Conservation (phyloP, 75 land plant species). For the Sequoiadendron giganteum region DNA sequence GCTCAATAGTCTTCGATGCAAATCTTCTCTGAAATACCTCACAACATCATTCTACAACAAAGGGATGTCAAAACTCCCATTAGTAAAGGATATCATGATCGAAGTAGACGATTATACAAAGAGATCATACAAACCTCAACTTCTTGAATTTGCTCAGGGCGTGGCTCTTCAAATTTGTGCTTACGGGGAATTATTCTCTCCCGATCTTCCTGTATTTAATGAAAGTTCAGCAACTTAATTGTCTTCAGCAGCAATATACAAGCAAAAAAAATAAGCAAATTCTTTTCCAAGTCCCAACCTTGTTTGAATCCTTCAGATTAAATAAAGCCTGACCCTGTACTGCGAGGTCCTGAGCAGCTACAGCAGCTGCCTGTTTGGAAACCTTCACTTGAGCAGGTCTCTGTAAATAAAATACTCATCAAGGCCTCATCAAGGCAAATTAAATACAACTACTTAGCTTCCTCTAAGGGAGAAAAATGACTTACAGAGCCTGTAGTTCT, state of each 20-base stretch:
- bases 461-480: not conserved
- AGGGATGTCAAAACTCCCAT: slow-evolving; percentile 1
- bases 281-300: slow-evolving; percentile 36
- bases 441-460: not conserved
- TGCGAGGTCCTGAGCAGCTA: slow-evolving; percentile 75
- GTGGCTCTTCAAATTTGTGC: slow-evolving; percentile 91
- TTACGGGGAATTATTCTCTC: slow-evolving; percentile 80
- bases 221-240: not conserved
- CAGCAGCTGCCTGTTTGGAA: slow-evolving; percentile 51
- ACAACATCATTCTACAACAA: slow-evolving; percentile 69
- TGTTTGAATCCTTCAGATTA: slow-evolving; percentile 87
- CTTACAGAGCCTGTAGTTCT: slow-evolving; percentile 5
- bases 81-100: not conserved
- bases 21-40: slow-evolving; percentile 88
- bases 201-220: slow-evolving; percentile 73
- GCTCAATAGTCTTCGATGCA: slow-evolving; percentile 75
- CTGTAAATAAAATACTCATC: slow-evolving; percentile 19
- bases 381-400: slow-evolving; percentile 46
- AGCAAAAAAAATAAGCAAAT: not conserved
- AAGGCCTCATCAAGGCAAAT: not conserved
- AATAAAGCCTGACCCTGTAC: slow-evolving; percentile 90
- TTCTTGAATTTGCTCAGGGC: slow-evolving; percentile 89
- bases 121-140: slow-evolving; percentile 65
- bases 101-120: slow-evolving; percentile 1
- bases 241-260: not conserved